Percentiles rank a stretch among this genome's conserved stretches.
These are phyloP conservation scores for Saccharomycopsis oosterbeekiorum DNA, from an alignment of 805 yeast species.

Conservation along the genomic window DNA sequence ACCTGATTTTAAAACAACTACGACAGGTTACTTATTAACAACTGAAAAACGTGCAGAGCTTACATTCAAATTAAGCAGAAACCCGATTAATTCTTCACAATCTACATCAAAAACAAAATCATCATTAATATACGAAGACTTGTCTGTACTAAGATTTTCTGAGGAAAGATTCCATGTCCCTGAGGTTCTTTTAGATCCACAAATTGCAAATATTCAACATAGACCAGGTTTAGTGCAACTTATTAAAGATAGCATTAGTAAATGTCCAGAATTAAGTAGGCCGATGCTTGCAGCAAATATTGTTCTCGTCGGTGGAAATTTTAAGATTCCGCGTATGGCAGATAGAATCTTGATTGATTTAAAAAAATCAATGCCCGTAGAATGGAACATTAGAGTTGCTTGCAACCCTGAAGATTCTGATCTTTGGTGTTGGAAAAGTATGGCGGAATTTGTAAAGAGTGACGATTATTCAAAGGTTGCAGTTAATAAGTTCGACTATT, in stretches of 20 bases:
- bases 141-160: conserved; percentile 55
- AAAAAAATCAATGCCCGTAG: conserved; percentile 58
- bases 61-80: not conserved
- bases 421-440: conserved; percentile 39
- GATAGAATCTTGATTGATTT: conserved; percentile 52
- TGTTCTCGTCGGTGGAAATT: conserved; percentile 73
- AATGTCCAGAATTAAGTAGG: conserved; percentile 62
- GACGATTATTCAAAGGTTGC: conserved; percentile 44
- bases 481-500: conserved; percentile 70
- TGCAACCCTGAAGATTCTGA: conserved; percentile 28
- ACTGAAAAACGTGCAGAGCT: conserved; percentile 20
- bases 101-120: conserved; percentile 15
- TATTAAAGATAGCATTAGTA: conserved; percentile 55
- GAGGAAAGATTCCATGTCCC: conserved; percentile 89
- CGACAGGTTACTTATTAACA: conserved; percentile 58
- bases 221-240: conserved; percentile 72
- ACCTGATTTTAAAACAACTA: conserved; percentile 79
- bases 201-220: conserved; percentile 57
- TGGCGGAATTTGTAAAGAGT: conserved; percentile 26
- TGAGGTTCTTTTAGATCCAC: conserved; percentile 81
- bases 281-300: conserved; percentile 77
- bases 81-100: conserved; percentile 13
- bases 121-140: conserved; percentile 30
- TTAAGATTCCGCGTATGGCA: conserved; percentile 58
- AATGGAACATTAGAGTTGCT: conserved; percentile 51